Conservation (phyloP, 352 stramenopile genomes). For the Phytophthora sansomeana region DNA sequence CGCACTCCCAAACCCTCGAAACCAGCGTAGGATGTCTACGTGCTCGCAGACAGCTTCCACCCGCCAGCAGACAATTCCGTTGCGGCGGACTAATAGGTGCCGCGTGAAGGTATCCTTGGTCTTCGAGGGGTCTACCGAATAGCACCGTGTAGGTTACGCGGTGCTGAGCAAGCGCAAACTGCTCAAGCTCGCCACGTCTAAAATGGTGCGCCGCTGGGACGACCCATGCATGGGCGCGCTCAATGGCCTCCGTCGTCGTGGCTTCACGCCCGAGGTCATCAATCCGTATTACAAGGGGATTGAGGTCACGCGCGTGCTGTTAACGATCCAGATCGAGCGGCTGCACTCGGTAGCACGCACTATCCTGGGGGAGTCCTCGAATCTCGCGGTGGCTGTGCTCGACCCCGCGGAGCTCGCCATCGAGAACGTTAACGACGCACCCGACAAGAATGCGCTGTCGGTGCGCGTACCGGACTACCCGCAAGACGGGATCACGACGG, state of each 20-base stretch:
- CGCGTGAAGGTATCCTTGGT: constrained; percentile 75
- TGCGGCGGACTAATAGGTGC: constrained; percentile 98
- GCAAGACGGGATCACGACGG: constrained; percentile 71
- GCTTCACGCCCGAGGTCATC: constrained; percentile 85
- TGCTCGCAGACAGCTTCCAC: background rate
- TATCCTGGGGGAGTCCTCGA: constrained; percentile 72
- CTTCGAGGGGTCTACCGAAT: constrained; percentile 95
- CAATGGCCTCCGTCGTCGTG: constrained; percentile 91
- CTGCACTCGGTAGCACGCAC: constrained; percentile 77
- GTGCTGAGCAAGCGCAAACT: constrained; percentile 99
- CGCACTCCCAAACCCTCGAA: background rate
- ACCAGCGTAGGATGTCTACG: constrained; percentile 8
- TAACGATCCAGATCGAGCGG: constrained; percentile 87
- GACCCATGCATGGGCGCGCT: constrained; percentile 99
- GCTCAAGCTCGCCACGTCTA: constrained; percentile 96
- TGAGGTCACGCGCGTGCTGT: constrained; percentile 86
- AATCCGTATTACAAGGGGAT: constrained; percentile 91
- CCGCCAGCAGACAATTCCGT: background rate
- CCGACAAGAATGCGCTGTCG: constrained; percentile 47
- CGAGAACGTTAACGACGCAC: constrained; percentile 64
- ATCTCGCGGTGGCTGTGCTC: constrained; percentile 83
- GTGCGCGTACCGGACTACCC: constrained; percentile 77
- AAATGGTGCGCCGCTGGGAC: constrained; percentile 91
- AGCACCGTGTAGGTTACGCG: constrained; percentile 98
- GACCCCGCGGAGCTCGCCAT: constrained; percentile 81